These are phyloP conservation scores for Oryza meridionalis DNA, from an alignment of 176 grass and related monocot species.

Conservation along the genomic window DNA sequence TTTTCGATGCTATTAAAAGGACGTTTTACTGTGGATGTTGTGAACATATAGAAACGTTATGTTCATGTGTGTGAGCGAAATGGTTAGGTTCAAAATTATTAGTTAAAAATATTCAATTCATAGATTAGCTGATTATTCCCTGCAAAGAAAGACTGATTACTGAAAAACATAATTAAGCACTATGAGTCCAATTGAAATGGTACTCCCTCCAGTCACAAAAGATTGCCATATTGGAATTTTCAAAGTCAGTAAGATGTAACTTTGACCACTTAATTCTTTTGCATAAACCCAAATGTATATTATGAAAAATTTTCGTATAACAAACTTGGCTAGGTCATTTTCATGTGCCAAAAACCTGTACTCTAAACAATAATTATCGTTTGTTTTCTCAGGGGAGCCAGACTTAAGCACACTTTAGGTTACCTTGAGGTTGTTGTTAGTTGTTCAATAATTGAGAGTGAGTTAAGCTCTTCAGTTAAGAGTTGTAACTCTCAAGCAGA, in stretches of 20 bases:
- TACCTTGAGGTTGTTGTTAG: constrained; percentile 74
- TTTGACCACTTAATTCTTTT: too few species aligned
- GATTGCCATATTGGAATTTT: too few species aligned
- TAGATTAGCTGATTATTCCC: not conserved
- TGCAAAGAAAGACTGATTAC: not conserved
- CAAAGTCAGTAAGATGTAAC: too few species aligned
- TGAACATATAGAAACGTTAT: constrained; percentile 26
- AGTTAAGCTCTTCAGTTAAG: constrained; percentile 52
- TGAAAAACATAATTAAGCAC: constrained; percentile 11
- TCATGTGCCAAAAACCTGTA: not conserved
- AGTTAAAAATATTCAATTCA: not conserved
- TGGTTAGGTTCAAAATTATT: constrained; percentile 2
- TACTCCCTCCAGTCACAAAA: too few species aligned
- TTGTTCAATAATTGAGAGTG: constrained; percentile 59
- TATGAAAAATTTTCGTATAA: not conserved
- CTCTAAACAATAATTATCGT: not conserved
- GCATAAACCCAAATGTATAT: not conserved
- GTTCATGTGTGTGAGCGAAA: not conserved
- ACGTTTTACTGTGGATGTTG: not conserved
- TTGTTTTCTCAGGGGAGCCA: constrained; percentile 67
- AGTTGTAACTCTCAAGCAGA: constrained; percentile 39
- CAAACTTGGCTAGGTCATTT: not conserved
- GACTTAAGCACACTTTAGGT: constrained; percentile 52
- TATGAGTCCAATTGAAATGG: not conserved
- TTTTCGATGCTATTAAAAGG: constrained; percentile 1